Conservation (phyloP, 192 early-diverging fungal genomes). For the Fimicolochytrium jonesii region DNA sequence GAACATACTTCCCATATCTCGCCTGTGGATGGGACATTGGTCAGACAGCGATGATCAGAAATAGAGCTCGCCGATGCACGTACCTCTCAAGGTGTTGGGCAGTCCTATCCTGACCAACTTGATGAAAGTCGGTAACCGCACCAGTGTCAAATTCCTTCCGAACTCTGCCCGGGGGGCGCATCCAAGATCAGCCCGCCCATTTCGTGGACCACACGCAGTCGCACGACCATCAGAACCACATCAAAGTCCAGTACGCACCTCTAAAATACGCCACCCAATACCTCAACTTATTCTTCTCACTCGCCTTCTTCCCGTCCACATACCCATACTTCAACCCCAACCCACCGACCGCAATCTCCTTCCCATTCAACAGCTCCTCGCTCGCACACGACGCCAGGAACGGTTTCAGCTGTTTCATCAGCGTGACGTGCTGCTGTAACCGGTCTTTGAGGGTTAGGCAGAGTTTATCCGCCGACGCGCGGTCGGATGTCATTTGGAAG, state of each 20-base stretch:
- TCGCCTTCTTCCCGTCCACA: slow-evolving; percentile 61
- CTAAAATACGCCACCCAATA: slow-evolving; percentile 64
- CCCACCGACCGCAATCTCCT: slow-evolving; percentile 52
- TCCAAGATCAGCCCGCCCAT: too few species aligned
- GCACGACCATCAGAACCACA: not conserved
- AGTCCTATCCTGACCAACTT: slow-evolving; percentile 88
- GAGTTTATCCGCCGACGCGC: slow-evolving; percentile 69
- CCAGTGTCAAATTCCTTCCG: slow-evolving; percentile 84
- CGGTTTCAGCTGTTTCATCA: slow-evolving; percentile 76
- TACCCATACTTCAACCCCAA: slow-evolving; percentile 72
- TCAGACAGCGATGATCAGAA: not conserved
- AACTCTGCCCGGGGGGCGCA: too few species aligned
- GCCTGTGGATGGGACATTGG: slow-evolving; percentile 23
- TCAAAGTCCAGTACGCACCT: not conserved
- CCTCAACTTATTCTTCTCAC: slow-evolving; percentile 69
- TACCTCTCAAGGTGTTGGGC: slow-evolving; percentile 74
- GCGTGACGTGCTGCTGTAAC: slow-evolving; percentile 62
- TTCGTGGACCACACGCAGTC: not conserved
- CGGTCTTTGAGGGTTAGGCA: slow-evolving; percentile 72
- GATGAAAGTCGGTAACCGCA: slow-evolving; percentile 76
- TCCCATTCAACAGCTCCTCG: slow-evolving; percentile 66
- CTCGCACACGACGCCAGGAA: slow-evolving; percentile 76
- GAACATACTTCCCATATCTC: slow-evolving; percentile 93
- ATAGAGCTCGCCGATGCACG: too few species aligned
- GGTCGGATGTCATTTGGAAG: slow-evolving; percentile 72